A percentile compares a stretch with the other conserved stretches of the same genome.
Evolutionary conservation across 2,329 filamentous ascomycete species (phyloP).

Genomic region (Ophiosphaerella narmari): DNA sequence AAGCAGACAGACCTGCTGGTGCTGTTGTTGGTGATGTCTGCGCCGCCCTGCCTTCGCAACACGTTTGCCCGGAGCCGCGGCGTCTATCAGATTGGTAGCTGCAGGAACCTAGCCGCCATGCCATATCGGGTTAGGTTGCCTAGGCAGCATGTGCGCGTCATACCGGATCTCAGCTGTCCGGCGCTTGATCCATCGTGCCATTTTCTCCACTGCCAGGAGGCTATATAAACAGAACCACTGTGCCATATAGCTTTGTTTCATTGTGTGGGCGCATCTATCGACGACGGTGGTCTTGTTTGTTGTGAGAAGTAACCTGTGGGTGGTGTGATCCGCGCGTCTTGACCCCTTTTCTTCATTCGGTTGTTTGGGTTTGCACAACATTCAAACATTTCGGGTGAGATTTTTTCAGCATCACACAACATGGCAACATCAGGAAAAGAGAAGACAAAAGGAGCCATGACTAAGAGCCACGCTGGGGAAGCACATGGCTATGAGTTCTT

Average conservation of each 20-base stretch:
- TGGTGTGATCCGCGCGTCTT: conserved; percentile 3
- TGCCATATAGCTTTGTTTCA: not conserved
- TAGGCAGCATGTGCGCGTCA: conserved; percentile 27
- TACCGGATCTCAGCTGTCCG: conserved; percentile 27
- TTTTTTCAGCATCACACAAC: not conserved
- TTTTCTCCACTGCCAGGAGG: conserved; percentile 4
- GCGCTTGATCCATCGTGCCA: conserved; percentile 22
- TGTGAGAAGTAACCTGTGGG: conserved; percentile 1
- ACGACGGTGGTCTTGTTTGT: not conserved
- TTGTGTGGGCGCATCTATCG: conserved; percentile 4
- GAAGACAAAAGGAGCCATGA: conserved; percentile 7
- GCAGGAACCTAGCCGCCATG: conserved; percentile 12
- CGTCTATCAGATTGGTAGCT: conserved; percentile 12
- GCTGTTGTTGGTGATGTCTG: conserved; percentile 1
- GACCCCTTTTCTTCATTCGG: conserved; percentile 18
- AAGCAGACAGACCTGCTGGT: conserved; percentile 8
- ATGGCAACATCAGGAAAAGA: conserved; percentile 37
- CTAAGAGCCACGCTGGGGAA: conserved; percentile 26
- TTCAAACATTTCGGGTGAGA: conserved; percentile 1
- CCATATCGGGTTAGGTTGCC: conserved; percentile 9
- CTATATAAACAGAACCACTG: conserved; percentile 11
- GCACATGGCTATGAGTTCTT: conserved; percentile 48
- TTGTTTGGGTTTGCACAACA: conserved; percentile 5
- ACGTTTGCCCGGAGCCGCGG: conserved; percentile 25
- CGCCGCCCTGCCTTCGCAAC: conserved; percentile 16